Evolutionary conservation across 2,329 filamentous ascomycete species (phyloP).

Genomic region (Aspergillus cejpii): DNA sequence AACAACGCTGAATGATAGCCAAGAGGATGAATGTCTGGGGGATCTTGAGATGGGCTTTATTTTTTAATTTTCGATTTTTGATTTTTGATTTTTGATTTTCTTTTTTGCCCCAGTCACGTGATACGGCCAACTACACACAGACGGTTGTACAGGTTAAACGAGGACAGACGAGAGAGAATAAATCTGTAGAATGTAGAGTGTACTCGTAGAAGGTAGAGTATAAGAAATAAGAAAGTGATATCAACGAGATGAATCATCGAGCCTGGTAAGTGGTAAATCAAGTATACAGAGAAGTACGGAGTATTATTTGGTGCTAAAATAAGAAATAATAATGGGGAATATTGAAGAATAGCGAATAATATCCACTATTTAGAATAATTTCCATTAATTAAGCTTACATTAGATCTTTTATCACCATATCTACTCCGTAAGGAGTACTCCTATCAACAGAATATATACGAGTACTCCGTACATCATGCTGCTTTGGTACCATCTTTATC

Average conservation of each 20-base stretch:
- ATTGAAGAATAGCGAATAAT: constrained; percentile 12
- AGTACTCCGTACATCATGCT: too few relatives aligned
- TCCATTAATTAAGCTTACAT: too few relatives aligned
- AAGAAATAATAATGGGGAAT: constrained; percentile 18
- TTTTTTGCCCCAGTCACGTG: constrained; percentile 13
- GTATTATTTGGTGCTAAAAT: constrained; percentile 22
- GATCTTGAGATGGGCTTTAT: constrained; percentile 16
- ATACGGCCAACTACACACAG: too few relatives aligned
- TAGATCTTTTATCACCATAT: not conserved
- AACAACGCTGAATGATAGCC: constrained; percentile 1
- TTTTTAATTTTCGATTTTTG: constrained; percentile 12
- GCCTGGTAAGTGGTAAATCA: not conserved
- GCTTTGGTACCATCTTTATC: constrained; percentile 13
- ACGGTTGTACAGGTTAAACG: too few relatives aligned
- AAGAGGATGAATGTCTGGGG: constrained; percentile 15
- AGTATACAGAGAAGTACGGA: constrained; percentile 3
- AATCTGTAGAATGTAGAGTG: too few relatives aligned
- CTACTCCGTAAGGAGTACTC: too few relatives aligned
- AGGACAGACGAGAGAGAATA: too few relatives aligned
- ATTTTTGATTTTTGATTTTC: constrained; percentile 16
- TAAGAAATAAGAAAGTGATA: too few relatives aligned
- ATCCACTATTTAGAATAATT: too few relatives aligned
- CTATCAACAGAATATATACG: too few relatives aligned
- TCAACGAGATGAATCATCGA: too few relatives aligned
- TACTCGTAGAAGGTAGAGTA: too few relatives aligned